Evolutionary conservation across 2,329 filamentous ascomycete genomes (phyloP), one percentile per base, ranked within the genome.

Genomic region (Graphilbum sp.): DNA sequence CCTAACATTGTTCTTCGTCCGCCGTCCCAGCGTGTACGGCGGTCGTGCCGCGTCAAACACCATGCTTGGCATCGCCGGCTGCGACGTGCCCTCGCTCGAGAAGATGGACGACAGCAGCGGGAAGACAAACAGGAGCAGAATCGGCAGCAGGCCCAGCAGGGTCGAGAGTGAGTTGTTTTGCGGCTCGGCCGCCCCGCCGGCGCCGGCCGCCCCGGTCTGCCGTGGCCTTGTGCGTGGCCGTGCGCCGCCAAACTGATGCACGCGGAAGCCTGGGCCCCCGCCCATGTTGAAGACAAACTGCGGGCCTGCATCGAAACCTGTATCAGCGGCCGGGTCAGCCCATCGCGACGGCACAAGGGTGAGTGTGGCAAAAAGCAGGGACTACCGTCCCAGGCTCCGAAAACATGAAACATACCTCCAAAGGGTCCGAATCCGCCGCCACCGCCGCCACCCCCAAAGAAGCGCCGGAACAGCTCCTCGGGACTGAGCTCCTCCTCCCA

Each of bases 251-350:
- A 98, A 96, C 55, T 95, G 88, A 57, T 96, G 90, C 43, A 98
- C 85, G 43, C 88, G 75, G 50, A 98, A 77, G 17, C 87, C 88
- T 3, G 88, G 86, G 8, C 86, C 84, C 43, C 87, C 87, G 47
- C 84, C 84, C 57, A 95, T 74, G 60, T 95, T 95, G 61, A 96
- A 96, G 39, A 94, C 83, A 56, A 95, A 95, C 49, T 85, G 81
- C 20, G 84, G 85, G 15, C 85, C 84, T 43, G 69, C 72, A 51
- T 85, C 80, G 57, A 87, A 85, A 32, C 61, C 68, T 69, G 46
- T 20, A 32, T n/a, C n/a, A n/a, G n/a, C n/a, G n/a, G n/a, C n/a
- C n/a, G n/a, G n/a, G n/a, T n/a, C n/a, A n/a, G n/a, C n/a, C n/a
- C n/a, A n/a, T n/a, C n/a, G n/a, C n/a, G n/a, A n/a, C n/a, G n/a